phyloP scores from a whole-genome alignment of 108 stramenopile genomes.

The Cylindrotheca fusiformis region DNA sequence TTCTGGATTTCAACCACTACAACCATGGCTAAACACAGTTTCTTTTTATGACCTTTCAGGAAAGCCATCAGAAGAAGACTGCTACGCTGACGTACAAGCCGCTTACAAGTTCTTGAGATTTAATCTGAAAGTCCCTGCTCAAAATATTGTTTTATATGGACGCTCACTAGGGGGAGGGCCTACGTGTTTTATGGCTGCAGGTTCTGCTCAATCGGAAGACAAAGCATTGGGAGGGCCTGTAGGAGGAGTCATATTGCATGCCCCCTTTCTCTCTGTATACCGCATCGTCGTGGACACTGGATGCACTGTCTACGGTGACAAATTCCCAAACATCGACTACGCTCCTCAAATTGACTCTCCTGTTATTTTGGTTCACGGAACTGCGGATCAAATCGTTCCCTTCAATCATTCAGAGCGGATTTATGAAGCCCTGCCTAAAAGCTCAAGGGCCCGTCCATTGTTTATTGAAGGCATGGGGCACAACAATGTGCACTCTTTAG shows the following conservation, averaged over 20 bases:
- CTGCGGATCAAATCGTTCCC: slow-evolving; percentile 93
- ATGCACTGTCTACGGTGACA: slow-evolving; percentile 92
- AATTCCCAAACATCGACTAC: slow-evolving; percentile 94
- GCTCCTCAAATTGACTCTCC: slow-evolving; percentile 72
- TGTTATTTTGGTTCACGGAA: slow-evolving; percentile 89
- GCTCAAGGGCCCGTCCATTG: slow-evolving; percentile 65
- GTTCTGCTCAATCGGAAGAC: slow-evolving; percentile 66
- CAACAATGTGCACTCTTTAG: slow-evolving; percentile 83
- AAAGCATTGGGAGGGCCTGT: slow-evolving; percentile 50
- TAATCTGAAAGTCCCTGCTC: slow-evolving; percentile 70
- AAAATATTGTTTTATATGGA: slow-evolving; percentile 92
- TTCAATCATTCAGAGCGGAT: slow-evolving; percentile 89
- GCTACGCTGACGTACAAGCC: slow-evolving; percentile 93
- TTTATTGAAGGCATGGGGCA: slow-evolving; percentile 92
- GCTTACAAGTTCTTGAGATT: slow-evolving; percentile 85
- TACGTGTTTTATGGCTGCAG: slow-evolving; percentile 90
- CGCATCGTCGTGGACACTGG: slow-evolving; percentile 91
- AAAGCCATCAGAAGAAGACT: slow-evolving; percentile 83
- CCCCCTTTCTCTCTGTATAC: slow-evolving; percentile 92
- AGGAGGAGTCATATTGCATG: slow-evolving; percentile 95
- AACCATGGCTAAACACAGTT: neutral
- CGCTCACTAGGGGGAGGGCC: slow-evolving; percentile 93
- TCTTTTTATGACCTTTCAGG: slow-evolving; percentile 25
- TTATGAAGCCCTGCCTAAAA: slow-evolving; percentile 51
- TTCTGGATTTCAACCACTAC: no score